Evolutionary conservation across 1,284 basidiomycete species (phyloP).

Genomic region (Marasmius tenuissimus): DNA sequence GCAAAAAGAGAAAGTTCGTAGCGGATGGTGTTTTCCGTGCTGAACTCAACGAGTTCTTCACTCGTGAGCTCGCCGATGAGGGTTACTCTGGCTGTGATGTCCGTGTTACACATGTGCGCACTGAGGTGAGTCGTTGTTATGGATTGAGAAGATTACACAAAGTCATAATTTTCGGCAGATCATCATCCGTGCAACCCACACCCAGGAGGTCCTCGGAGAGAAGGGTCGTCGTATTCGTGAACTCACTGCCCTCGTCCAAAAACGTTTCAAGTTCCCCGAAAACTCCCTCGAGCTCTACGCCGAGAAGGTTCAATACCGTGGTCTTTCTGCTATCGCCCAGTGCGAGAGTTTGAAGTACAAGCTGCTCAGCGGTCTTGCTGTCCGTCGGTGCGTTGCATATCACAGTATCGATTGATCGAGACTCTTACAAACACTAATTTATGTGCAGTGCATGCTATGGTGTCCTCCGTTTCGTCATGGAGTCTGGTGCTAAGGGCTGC

Average conservation of each 20-base stretch:
- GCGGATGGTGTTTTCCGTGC: constrained; percentile 99
- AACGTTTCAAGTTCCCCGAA: constrained; percentile 99
- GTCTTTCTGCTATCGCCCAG: constrained; percentile 97
- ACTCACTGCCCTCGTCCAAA: constrained; percentile 97
- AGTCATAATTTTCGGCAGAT: constrained; percentile 56
- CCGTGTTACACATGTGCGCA: constrained; percentile 98
- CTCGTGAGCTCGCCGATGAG: constrained; percentile 98
- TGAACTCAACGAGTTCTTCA: constrained; percentile 98
- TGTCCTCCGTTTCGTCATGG: constrained; percentile 99
- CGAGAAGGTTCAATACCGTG: constrained; percentile 99
- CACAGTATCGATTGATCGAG: constrained; percentile 13
- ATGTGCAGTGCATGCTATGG: constrained; percentile 91
- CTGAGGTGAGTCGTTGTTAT: constrained; percentile 63
- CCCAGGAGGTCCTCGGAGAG: constrained; percentile 99
- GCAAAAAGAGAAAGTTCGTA: constrained; percentile 98
- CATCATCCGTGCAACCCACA: constrained; percentile 99
- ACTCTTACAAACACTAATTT: not conserved
- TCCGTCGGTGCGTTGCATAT: constrained; percentile 75
- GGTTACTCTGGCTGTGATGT: constrained; percentile 99
- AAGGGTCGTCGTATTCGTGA: constrained; percentile 99
- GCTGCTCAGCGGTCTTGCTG: constrained; percentile 98
- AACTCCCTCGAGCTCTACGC: constrained; percentile 99
- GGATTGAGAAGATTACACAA: constrained; percentile 2
- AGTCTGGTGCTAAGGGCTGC: constrained; percentile 99
- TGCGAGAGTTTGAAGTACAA: constrained; percentile 99